These are phyloP conservation scores for Sporobolomyces phaffii DNA, from an alignment of 768 basidiomycete genomes.

Conservation along the genomic window DNA sequence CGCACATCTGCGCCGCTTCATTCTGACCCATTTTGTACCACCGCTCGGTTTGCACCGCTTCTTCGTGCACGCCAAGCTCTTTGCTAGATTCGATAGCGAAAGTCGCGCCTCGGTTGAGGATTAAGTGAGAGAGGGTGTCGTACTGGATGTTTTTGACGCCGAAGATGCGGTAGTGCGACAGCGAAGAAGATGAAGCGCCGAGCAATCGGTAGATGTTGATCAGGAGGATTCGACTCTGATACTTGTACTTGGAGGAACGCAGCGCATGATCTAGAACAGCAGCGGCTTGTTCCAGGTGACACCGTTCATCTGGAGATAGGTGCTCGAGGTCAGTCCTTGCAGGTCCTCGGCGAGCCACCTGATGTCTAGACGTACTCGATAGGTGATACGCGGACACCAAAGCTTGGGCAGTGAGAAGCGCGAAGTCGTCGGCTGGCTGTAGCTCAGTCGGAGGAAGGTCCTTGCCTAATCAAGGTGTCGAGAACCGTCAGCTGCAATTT, in stretches of 20 bases:
- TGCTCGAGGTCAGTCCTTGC: too few species aligned
- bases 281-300: conserved; percentile 60
- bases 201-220: conserved; percentile 75
- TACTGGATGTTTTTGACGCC: conserved; percentile 78
- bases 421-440: conserved; percentile 81
- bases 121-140: conserved; percentile 79
- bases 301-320: conserved; percentile 50
- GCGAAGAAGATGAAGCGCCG: conserved; percentile 63
- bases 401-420: conserved; percentile 64
- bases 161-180: conserved; percentile 73
- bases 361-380: conserved; percentile 35
- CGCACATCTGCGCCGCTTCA: conserved; percentile 30
- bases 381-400: conserved; percentile 49
- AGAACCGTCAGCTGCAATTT: background rate
- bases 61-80: conserved; percentile 70
- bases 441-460: conserved; percentile 67
- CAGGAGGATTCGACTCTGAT: conserved; percentile 67
- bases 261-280: conserved; percentile 66
- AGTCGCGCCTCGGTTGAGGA: conserved; percentile 68
- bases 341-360: too few species aligned
- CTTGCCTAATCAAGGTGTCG: conserved; percentile 46
- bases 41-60: conserved; percentile 42
- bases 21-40: conserved; percentile 12
- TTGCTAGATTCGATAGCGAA: conserved; percentile 85
- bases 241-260: conserved; percentile 68